Percentiles rank a stretch among this genome's conserved stretches.
These are phyloP conservation scores for Eucalyptus marginata DNA, from an alignment of 345 rosid genomes.

Conservation along the genomic window DNA sequence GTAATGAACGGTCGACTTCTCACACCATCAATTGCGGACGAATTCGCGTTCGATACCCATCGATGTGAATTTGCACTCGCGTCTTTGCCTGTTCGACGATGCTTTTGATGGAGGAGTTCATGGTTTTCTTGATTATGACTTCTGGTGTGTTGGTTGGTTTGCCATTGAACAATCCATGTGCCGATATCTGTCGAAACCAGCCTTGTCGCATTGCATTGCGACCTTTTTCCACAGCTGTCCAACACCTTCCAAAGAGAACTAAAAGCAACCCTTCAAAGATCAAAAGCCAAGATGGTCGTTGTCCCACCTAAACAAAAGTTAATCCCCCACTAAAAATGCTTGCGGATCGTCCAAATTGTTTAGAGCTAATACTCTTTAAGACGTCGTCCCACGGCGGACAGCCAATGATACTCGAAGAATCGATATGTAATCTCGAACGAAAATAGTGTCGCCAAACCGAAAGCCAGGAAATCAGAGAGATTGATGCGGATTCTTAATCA, in stretches of 20 bases:
- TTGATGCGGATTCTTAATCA: background rate
- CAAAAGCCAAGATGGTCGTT: background rate
- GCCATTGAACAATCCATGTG: background rate
- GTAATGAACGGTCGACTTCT: background rate
- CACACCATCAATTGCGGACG: background rate
- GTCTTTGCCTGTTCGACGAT: background rate
- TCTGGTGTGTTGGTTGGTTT: fast-evolving
- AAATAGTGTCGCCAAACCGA: too few relatives aligned
- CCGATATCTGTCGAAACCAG: background rate
- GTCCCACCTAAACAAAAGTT: background rate
- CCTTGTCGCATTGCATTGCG: background rate
- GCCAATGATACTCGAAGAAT: background rate
- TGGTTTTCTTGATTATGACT: background rate
- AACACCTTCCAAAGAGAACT: background rate
- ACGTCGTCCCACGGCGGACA: background rate
- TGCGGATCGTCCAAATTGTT: background rate
- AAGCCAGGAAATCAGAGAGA: background rate
- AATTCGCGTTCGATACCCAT: background rate
- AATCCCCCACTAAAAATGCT: background rate
- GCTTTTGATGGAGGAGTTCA: background rate
- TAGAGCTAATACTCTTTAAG: background rate
- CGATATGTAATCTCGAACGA: background rate
- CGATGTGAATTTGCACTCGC: background rate
- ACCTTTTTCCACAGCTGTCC: background rate
- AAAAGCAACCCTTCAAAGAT: background rate